Conservation (phyloP, 805 yeast genomes). For the Yamadazyma paraphyllophila region DNA sequence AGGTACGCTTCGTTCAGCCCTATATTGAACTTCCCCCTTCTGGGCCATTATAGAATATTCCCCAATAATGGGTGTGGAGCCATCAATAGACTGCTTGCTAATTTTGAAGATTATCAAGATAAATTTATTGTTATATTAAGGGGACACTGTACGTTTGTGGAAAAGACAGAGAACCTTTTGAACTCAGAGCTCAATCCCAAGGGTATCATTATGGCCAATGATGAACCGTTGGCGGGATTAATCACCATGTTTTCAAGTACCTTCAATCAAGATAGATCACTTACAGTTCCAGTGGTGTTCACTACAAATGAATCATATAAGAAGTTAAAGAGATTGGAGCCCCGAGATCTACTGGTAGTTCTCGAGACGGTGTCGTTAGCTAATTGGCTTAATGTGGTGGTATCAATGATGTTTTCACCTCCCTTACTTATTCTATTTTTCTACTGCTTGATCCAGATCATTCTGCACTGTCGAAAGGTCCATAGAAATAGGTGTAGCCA, state of each 20-base stretch:
- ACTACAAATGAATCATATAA: constrained; percentile 45
- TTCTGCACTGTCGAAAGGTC: constrained; percentile 27
- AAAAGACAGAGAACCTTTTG: constrained; percentile 47
- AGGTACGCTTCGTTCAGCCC: constrained; percentile 45
- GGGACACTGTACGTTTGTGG: constrained; percentile 57
- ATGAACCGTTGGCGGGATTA: constrained; percentile 44
- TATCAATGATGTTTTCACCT: constrained; percentile 43
- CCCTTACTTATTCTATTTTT: constrained; percentile 37
- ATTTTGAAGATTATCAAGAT: constrained; percentile 17
- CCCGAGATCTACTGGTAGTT: constrained; percentile 13
- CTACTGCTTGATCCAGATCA: constrained; percentile 29
- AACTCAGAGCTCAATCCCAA: constrained; percentile 35
- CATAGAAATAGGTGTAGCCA: constrained; percentile 28
- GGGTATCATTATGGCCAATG: constrained; percentile 58
- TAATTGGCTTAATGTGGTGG: constrained; percentile 35
- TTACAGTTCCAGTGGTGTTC: constrained; percentile 51
- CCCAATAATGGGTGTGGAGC: constrained; percentile 30
- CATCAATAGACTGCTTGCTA: constrained; percentile 8
- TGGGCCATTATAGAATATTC: constrained; percentile 24
- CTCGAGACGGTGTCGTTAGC: constrained; percentile 36
- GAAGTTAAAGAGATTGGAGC: constrained; percentile 8
- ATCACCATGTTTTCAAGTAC: constrained; percentile 54
- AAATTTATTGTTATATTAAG: constrained; percentile 33
- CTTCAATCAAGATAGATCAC: constrained; percentile 38
- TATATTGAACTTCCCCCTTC: constrained; percentile 24